Evolutionary conservation across 2,329 filamentous ascomycete genomes (phyloP).

Genomic region (Aciculosporium take): DNA sequence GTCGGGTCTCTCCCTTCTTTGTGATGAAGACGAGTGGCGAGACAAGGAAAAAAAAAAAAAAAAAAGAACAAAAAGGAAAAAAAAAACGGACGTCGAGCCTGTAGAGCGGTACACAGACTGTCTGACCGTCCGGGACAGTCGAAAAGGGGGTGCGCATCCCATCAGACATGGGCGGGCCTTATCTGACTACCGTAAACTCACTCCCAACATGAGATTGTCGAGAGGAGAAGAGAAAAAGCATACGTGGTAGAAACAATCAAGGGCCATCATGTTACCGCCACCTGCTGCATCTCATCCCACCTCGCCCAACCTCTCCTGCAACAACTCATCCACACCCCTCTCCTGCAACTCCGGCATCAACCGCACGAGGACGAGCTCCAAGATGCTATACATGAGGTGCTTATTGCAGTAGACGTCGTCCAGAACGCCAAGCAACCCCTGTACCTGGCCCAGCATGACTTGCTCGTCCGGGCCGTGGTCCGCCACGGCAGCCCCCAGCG

Average conservation of each 20-base stretch:
- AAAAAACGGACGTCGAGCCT: no score
- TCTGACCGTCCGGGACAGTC: no score
- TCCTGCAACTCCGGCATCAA: conserved; percentile 74
- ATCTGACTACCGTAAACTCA: no score
- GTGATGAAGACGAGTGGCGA: no score
- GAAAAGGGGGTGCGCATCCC: no score
- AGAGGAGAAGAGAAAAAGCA: neutral
- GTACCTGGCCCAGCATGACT: conserved; percentile 41
- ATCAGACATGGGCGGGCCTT: no score
- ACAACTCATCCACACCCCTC: conserved; percentile 54
- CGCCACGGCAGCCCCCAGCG: conserved; percentile 15
- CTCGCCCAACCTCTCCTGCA: conserved; percentile 51
- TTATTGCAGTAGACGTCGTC: conserved; percentile 83
- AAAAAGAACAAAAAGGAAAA: no score
- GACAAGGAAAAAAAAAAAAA: no score
- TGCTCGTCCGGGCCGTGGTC: conserved; percentile 19
- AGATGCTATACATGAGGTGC: conserved; percentile 67
- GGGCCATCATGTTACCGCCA: neutral
- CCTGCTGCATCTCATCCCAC: neutral
- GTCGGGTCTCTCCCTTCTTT: no score
- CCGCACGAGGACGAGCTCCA: conserved; percentile 70
- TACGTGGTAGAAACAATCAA: neutral
- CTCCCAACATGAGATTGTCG: no score
- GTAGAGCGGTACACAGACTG: no score
- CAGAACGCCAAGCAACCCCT: conserved; percentile 58